Conservation (phyloP, 352 stramenopile species). For the Phytopythium boreale region DNA sequence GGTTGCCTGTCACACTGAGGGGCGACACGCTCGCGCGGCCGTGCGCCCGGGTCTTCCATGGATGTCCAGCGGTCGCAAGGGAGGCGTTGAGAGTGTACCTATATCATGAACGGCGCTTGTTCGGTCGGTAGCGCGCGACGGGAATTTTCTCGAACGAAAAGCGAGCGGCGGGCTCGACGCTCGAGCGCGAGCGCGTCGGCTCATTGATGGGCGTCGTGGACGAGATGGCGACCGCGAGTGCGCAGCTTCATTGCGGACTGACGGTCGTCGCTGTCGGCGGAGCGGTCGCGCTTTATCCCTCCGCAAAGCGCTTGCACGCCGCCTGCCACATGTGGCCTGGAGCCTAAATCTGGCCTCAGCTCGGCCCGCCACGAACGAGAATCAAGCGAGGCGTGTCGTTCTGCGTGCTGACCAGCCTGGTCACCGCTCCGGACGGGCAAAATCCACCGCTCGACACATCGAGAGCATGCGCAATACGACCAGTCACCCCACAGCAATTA, state of each 20-base stretch:
- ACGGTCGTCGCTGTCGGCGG: too few species aligned
- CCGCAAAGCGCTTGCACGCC: too few species aligned
- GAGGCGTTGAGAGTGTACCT: background rate
- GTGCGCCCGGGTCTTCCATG: background rate
- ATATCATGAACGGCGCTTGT: background rate
- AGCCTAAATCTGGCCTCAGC: background rate
- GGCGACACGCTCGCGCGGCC: background rate
- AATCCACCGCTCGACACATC: background rate
- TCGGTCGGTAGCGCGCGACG: background rate
- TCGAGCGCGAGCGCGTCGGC: background rate
- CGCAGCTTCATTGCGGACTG: too few species aligned
- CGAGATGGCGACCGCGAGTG: background rate
- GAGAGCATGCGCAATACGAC: background rate
- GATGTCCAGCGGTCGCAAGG: background rate
- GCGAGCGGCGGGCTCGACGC: background rate
- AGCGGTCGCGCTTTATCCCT: background rate
- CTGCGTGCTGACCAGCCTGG: background rate
- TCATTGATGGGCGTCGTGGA: background rate
- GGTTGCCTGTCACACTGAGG: too few species aligned
- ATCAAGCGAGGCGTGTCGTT: background rate
- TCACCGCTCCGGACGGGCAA: background rate
- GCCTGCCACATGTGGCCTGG: too few species aligned
- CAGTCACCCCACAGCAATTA: background rate
- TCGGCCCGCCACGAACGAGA: background rate
- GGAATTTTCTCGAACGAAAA: background rate